Evolutionary conservation across 352 stramenopile genomes (phyloP).

Genomic region (Blastocystis sp.): DNA sequence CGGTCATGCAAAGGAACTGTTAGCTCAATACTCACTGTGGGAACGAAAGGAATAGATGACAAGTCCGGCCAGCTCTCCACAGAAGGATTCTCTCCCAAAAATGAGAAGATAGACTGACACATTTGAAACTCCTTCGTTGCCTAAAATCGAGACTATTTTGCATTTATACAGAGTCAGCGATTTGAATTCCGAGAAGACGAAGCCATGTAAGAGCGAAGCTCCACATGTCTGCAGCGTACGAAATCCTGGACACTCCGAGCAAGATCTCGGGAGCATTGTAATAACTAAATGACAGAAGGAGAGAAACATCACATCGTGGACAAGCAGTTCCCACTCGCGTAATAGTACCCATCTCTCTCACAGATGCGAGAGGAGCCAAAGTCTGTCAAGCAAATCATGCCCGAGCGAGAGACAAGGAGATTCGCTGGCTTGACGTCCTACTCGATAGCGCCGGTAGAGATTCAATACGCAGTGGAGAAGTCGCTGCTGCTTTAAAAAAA

Average conservation of each 20-base stretch:
- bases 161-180: background rate
- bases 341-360: background rate
- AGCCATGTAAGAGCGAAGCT: constrained; percentile 29
- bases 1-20: background rate
- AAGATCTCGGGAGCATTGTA: constrained; percentile 54
- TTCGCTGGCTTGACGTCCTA: constrained; percentile 53
- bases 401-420: background rate
- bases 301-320: background rate
- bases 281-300: background rate
- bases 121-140: background rate
- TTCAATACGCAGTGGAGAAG: constrained; percentile 10
- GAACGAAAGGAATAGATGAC: background rate
- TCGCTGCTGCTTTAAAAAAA: constrained; percentile 10
- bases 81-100: constrained; percentile 11
- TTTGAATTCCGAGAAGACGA: background rate
- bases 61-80: background rate
- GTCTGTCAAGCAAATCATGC: constrained; percentile 2
- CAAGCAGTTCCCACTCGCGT: background rate
- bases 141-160: background rate
- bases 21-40: background rate
- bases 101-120: constrained; percentile 40
- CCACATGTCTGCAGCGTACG: constrained; percentile 17
- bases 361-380: background rate
- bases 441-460: background rate
- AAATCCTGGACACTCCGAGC: background rate